Conservation (phyloP, 2,329 filamentous ascomycete genomes). For the Talaromyces verruculosus region DNA sequence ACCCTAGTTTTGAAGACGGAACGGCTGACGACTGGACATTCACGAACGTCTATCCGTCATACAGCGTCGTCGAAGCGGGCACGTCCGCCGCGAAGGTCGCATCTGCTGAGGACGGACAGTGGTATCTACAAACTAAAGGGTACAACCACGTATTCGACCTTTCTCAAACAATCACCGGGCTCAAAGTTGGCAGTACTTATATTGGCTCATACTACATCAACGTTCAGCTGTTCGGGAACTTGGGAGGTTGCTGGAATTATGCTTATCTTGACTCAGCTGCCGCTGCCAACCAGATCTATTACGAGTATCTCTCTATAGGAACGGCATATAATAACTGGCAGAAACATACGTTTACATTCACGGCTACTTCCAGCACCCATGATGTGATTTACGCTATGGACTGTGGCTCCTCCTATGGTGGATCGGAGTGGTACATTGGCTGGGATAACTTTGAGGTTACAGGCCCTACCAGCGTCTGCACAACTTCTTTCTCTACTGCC, state of each 20-base stretch:
- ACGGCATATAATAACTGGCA: background rate
- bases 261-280: conserved; percentile 3
- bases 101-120: conserved; percentile 4
- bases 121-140: conserved; percentile 8
- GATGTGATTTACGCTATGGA: background rate
- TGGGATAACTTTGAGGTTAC: conserved; percentile 11
- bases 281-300: background rate
- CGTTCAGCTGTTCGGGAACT: background rate
- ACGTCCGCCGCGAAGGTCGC: background rate
- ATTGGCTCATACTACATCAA: background rate
- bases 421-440: background rate
- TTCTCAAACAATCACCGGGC: conserved; percentile 7
- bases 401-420: background rate
- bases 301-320: background rate
- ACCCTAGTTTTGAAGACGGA: conserved; percentile 12
- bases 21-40: background rate
- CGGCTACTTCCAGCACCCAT: conserved; percentile 6
- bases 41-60: background rate
- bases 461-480: background rate
- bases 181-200: conserved; percentile 10
- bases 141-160: background rate
- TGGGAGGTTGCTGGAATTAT: background rate
- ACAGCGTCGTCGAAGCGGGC: conserved; percentile 1
- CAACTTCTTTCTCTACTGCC: conserved; percentile 7
- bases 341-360: conserved; percentile 1